Evolutionary conservation across 2,329 filamentous ascomycete genomes (phyloP).

Genomic region (Calonectria pteridis): DNA sequence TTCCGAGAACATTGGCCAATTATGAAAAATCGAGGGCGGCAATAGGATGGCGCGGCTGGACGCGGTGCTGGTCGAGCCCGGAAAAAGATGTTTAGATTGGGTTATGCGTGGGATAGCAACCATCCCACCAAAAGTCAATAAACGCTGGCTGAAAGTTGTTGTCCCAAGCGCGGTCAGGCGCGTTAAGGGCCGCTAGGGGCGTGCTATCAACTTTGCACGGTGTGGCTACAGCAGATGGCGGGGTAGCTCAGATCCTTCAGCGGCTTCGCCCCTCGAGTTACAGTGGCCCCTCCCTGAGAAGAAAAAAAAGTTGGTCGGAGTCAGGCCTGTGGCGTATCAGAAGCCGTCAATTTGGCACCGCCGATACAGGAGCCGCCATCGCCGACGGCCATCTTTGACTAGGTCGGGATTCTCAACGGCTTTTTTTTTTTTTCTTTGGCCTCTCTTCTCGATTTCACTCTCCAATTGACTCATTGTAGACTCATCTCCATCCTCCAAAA

Average conservation of each 20-base stretch:
- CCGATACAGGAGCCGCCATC: slow-evolving; percentile 46
- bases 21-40: neutral
- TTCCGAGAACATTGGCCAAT: slow-evolving; percentile 16
- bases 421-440: slow-evolving; percentile 4
- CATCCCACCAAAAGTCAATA: slow-evolving; percentile 43
- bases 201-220: slow-evolving; percentile 37
- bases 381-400: slow-evolving; percentile 12
- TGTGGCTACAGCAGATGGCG: slow-evolving; percentile 43
- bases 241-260: slow-evolving; percentile 43
- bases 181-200: slow-evolving; percentile 36
- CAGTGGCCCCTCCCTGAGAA: slow-evolving; percentile 23
- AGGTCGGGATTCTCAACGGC: slow-evolving; percentile 13
- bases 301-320: slow-evolving; percentile 40
- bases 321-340: slow-evolving; percentile 38
- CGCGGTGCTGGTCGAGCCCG: slow-evolving; percentile 2
- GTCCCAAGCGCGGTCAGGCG: slow-evolving; percentile 28
- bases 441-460: neutral
- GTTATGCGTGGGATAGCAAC: slow-evolving; percentile 29
- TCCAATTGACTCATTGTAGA: slow-evolving; percentile 27
- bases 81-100: slow-evolving; percentile 33
- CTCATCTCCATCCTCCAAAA: slow-evolving; percentile 23
- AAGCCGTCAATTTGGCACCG: slow-evolving; percentile 42
- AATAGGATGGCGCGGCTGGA: neutral
- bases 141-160: slow-evolving; percentile 18
- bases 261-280: slow-evolving; percentile 13